Percentiles rank a stretch among this genome's conserved stretches.
These are phyloP conservation scores for Agroathelia rolfsii DNA, from an alignment of 1,284 basidiomycete species.

Conservation along the genomic window DNA sequence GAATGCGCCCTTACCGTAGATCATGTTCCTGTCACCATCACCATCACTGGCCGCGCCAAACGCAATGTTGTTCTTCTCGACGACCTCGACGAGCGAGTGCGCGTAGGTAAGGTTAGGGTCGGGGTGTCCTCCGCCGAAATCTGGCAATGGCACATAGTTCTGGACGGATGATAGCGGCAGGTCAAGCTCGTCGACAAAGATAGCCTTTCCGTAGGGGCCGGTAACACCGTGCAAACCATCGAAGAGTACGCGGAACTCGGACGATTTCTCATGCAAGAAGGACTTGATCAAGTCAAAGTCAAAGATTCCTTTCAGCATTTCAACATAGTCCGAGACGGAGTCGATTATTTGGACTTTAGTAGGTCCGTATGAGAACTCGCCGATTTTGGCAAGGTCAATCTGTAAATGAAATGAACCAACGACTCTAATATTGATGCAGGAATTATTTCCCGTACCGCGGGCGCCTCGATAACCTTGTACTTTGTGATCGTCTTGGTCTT, in stretches of 20 bases:
- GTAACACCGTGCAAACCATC: constrained; percentile 97
- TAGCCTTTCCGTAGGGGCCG: constrained; percentile 88
- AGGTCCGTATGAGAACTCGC: constrained; percentile 74
- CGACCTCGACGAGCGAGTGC: constrained; percentile 85
- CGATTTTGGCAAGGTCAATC: constrained; percentile 82
- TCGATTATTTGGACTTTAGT: constrained; percentile 88
- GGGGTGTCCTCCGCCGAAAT: constrained; percentile 96
- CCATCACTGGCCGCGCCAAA: constrained; percentile 98
- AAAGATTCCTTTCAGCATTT: constrained; percentile 83
- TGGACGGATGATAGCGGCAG: constrained; percentile 78
- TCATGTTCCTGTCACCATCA: constrained; percentile 99
- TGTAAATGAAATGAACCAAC: constrained; percentile 21
- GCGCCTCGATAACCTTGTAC: constrained; percentile 81
- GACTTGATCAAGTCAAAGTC: constrained; percentile 89
- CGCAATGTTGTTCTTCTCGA: constrained; percentile 79
- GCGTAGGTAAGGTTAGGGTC: constrained; percentile 99
- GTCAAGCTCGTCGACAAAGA: constrained; percentile 81
- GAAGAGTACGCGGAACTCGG: constrained; percentile 83
- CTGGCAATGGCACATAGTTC: constrained; percentile 85
- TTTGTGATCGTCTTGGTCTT: constrained; percentile 78
- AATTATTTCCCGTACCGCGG: constrained; percentile 58
- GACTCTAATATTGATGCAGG: not conserved
- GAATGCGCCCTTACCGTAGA: constrained; percentile 96
- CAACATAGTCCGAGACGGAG: constrained; percentile 85
- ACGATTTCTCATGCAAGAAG: constrained; percentile 67